Conservation (phyloP, 2,329 filamentous ascomycete species). For the Colletotrichum aenigma region DNA sequence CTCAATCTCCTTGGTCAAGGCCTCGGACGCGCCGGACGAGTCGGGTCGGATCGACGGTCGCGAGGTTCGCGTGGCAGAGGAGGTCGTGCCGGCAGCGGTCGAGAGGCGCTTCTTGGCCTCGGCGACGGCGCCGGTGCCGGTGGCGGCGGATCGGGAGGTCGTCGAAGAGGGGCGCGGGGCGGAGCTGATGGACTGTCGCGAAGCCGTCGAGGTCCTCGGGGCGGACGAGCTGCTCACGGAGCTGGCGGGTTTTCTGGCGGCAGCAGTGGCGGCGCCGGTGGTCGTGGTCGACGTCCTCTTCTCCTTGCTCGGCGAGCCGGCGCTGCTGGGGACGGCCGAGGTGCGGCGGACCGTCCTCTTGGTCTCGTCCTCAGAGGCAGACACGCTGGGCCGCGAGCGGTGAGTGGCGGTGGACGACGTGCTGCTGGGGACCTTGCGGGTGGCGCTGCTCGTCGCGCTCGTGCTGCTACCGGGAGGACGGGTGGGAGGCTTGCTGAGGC, state of each 20-base stretch:
- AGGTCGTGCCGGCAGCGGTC: slow-evolving; percentile 43
- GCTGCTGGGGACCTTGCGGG: slow-evolving; percentile 35
- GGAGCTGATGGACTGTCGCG: slow-evolving; percentile 20
- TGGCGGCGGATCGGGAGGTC: slow-evolving; percentile 30
- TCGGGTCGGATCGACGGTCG: slow-evolving; percentile 41
- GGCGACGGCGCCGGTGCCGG: slow-evolving; percentile 40
- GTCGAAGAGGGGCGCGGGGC: slow-evolving; percentile 28
- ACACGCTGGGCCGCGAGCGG: slow-evolving; percentile 51
- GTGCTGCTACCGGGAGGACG: slow-evolving; percentile 45
- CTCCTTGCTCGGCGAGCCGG: slow-evolving; percentile 29
- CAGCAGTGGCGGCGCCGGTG: slow-evolving; percentile 30
- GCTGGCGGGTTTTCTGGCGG: slow-evolving; percentile 32
- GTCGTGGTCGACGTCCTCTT: slow-evolving; percentile 38
- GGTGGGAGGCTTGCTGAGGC: slow-evolving; percentile 52
- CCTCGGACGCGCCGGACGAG: slow-evolving; percentile 42
- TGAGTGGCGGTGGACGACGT: slow-evolving; percentile 44
- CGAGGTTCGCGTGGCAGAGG: slow-evolving; percentile 43
- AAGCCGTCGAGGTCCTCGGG: slow-evolving; percentile 14
- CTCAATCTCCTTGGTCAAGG: slow-evolving; percentile 59
- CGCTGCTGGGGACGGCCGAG: slow-evolving; percentile 45
- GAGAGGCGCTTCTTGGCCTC: slow-evolving; percentile 65
- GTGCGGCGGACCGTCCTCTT: slow-evolving; percentile 50
- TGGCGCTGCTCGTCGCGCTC: slow-evolving; percentile 31
- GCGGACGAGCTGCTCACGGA: slow-evolving; percentile 20
- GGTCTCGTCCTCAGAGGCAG: slow-evolving; percentile 54